A percentile compares a stretch with the other conserved stretches of the same genome.
These are phyloP conservation scores for Pseudoperonospora humuli DNA, from an alignment of 352 stramenopile genomes.

Conservation along the genomic window DNA sequence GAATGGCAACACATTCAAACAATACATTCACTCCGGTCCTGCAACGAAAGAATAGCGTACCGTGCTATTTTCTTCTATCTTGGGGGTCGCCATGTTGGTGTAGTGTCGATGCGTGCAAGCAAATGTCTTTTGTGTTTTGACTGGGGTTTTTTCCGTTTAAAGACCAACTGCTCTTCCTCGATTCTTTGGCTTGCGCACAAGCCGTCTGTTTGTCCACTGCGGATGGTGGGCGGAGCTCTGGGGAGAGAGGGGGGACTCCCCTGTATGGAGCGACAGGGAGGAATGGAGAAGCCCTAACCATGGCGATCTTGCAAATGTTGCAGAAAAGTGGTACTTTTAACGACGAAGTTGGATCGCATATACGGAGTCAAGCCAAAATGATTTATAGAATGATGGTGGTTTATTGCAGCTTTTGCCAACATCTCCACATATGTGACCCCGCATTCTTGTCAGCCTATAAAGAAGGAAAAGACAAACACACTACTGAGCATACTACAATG, in stretches of 20 bases:
- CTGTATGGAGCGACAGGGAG: conserved; percentile 21
- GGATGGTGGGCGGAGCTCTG: conserved; percentile 20
- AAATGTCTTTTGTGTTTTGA: too few relatives aligned
- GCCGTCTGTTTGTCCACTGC: conserved; percentile 40
- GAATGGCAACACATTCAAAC: not conserved
- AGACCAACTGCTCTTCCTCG: not conserved
- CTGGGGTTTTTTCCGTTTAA: too few relatives aligned
- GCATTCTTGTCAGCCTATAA: too few relatives aligned
- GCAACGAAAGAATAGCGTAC: conserved; percentile 12
- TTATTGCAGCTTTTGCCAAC: too few relatives aligned
- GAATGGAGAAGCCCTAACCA: conserved; percentile 17
- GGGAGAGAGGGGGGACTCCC: conserved; percentile 18
- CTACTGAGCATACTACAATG: too few relatives aligned
- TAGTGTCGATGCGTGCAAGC: not conserved
- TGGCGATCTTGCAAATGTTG: conserved; percentile 6
- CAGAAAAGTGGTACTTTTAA: conserved; percentile 10
- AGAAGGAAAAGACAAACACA: too few relatives aligned
- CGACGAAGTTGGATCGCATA: too few relatives aligned
- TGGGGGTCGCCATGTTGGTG: conserved; percentile 54
- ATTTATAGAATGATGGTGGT: too few relatives aligned
- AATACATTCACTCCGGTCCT: conserved; percentile 7
- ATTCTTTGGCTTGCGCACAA: conserved; percentile 19
- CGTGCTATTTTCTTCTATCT: conserved; percentile 76
- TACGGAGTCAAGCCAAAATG: not conserved
- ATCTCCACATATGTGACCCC: too few relatives aligned